These are phyloP conservation scores for Trichophyton benhamiae DNA, from an alignment of 2,329 filamentous ascomycete genomes.

Conservation along the genomic window DNA sequence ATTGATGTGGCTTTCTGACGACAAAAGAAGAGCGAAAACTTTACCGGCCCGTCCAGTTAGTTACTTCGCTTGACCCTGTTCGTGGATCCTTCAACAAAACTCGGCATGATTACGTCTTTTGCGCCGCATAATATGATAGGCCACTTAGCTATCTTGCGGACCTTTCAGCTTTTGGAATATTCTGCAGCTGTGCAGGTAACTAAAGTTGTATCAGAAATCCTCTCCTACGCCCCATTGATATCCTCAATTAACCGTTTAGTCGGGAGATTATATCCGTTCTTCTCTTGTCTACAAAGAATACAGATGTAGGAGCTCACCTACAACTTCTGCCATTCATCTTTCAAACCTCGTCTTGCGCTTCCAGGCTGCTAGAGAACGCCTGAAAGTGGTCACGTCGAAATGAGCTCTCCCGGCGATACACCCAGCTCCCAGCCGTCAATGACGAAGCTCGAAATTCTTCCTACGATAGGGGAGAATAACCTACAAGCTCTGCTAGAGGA, in stretches of 20 bases:
- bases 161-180: neutral
- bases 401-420: neutral
- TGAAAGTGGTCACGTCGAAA: neutral
- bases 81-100: neutral
- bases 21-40: neutral
- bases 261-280: neutral
- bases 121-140: neutral
- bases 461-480: neutral
- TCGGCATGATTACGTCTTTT: neutral
- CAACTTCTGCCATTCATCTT: neutral
- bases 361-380: neutral
- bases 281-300: neutral
- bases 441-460: neutral
- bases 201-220: neutral
- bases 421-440: neutral
- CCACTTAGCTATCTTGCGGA: neutral
- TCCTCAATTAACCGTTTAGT: neutral
- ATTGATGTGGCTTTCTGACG: neutral
- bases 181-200: neutral
- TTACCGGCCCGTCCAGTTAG: neutral
- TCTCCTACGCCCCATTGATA: neutral
- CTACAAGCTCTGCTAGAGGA: neutral
- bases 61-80: neutral
- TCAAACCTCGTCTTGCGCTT: neutral
- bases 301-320: neutral